Percentiles rank a stretch among this genome's conserved stretches.
phyloP scores from a whole-genome alignment of 345 rosid genomes.

The Brassica incana region DNA sequence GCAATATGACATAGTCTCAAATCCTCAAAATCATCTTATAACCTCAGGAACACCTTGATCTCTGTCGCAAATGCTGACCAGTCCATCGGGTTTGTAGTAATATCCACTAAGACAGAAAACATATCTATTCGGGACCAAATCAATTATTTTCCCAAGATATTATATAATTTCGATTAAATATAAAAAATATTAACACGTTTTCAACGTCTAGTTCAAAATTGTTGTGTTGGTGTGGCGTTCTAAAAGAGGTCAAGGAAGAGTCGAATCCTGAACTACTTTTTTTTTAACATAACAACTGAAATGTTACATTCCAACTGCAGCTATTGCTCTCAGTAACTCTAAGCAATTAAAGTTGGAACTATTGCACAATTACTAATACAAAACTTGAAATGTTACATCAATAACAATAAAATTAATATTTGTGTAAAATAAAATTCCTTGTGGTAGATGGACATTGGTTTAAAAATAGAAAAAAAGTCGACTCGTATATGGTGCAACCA shows the following conservation, averaged over 20 bases:
- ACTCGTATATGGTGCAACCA: constrained; percentile 47
- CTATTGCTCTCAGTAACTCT: neutral
- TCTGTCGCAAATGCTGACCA: no score
- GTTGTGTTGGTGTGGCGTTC: neutral
- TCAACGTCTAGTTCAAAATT: neutral
- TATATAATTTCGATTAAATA: neutral
- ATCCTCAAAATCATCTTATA: no score
- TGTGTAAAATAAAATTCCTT: neutral
- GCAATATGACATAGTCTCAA: no score
- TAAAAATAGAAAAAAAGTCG: neutral
- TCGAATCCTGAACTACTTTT: no score
- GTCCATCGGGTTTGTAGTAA: no score
- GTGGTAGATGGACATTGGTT: neutral
- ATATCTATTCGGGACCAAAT: neutral
- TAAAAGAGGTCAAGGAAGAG: neutral
- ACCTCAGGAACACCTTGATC: no score
- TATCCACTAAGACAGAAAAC: no score
- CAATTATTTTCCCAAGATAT: neutral
- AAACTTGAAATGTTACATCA: neutral
- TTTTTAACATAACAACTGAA: no score
- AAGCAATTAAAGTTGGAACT: neutral
- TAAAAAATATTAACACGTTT: neutral
- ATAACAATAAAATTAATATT: neutral
- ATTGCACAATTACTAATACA: neutral
- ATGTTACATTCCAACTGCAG: no score